Evolutionary conservation across 208 protist species (phyloP).

Genomic region (Crithidia expoeki): DNA sequence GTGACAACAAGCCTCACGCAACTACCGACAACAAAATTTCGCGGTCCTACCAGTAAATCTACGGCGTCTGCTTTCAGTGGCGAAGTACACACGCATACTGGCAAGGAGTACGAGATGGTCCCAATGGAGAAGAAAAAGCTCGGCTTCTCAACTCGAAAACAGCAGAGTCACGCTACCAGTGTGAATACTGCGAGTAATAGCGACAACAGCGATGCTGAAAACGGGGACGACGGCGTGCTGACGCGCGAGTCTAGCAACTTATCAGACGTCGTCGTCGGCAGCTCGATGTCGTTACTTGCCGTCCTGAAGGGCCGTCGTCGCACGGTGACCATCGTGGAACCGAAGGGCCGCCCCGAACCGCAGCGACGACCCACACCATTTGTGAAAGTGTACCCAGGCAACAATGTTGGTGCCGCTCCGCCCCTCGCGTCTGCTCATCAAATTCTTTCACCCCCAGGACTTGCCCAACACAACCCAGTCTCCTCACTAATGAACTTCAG

Average conservation of each 20-base stretch:
- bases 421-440: neutral
- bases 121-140: too few species aligned
- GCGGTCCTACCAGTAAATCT: neutral
- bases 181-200: too few species aligned
- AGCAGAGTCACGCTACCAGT: too few species aligned
- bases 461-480: too few species aligned
- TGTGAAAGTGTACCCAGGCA: neutral
- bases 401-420: neutral
- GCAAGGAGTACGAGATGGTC: neutral
- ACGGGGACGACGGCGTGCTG: neutral
- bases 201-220: neutral
- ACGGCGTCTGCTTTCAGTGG: neutral
- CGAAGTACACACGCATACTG: too few species aligned
- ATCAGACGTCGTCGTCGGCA: neutral
- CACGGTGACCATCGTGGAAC: slow-evolving; percentile 15
- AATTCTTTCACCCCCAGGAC: neutral
- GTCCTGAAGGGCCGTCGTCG: slow-evolving; percentile 3
- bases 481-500: neutral
- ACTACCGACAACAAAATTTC: neutral
- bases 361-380: neutral
- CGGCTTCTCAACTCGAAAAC: too few species aligned
- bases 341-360: neutral
- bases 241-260: neutral
- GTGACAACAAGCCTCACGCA: neutral
- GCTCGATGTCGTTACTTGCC: slow-evolving; percentile 11